Evolutionary conservation across 495 filamentous ascomycete genomes (phyloP), one percentile per base, ranked within the genome.

Genomic region (Letharia columbiana): DNA sequence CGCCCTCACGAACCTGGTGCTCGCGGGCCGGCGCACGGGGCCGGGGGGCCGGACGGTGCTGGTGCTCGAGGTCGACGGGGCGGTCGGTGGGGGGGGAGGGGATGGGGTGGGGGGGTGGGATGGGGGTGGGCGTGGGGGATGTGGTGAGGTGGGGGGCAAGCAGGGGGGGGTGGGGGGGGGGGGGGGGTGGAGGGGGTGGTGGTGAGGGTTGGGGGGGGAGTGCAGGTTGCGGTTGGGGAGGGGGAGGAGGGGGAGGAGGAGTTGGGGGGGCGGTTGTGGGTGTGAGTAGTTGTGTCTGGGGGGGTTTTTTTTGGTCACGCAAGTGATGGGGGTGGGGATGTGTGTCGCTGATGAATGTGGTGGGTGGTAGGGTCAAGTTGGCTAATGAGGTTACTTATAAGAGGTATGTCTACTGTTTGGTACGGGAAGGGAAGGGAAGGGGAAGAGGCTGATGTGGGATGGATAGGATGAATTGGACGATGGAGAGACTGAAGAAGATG

Each of bases 381-480:
- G 91, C 94, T 20, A 96, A 98, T 76, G 95, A 98, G 77, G 87
- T 96, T 69, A 96, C 92, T 47, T 92, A 89, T 76, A 84, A 89
- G 77, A 81, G 91, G 88, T 90, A 78, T 68, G 75, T 49, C 18
- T 67, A 49, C 57, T 37, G 20, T 33, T 4, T 35, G 28, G n/a
- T 13, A 42, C 39, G 49, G n/a, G 31, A 37, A 17, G 5, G 33
- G 2, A 4, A 17, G 28, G 28, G 31, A 2, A 31, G 8, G 17
- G 57, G 47, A 69, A 41, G 67, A 49, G n/a, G 59, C 37, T 64
- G 44, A 66, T 59, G n/a, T 20, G 60, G 37, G 60, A 39, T 23
- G 18, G 49, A n/a, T 42, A 89, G 91, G 70, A 96, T 99, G 90
- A 92, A 89, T 66, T 87, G 89, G 73, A 89, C 86, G 2, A 97